Evolutionary conservation across 192 early-diverging fungal species (phyloP), one percentile per base, ranked within the genome.

Genomic region (Haplosporangium gracile): DNA sequence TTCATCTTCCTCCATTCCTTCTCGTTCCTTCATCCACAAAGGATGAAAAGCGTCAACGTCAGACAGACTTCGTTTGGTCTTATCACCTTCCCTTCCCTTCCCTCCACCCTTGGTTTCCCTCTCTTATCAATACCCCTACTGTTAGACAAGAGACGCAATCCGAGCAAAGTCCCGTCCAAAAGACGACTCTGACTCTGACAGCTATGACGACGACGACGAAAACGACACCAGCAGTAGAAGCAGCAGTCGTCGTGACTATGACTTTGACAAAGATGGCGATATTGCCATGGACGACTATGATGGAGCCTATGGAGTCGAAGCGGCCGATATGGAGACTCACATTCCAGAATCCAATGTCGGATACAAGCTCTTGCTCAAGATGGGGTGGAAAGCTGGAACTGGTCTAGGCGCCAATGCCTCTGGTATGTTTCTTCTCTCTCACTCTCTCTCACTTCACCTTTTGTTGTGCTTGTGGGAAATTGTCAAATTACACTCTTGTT

Each of bases 321-420:
- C 87, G 36, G 88, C 90, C 9, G 88, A 88, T 26, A 94, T 95
- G 94, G 90, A 92, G 49, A 85, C 75, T 10, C 94, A 91, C 45
- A 90, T 95, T 9, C 92, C 94, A 42, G 86, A 75, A 24, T 75
- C 77, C 43, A 96, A 96, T 78, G 76, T 91, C 8, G 95, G 95
- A 7, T 96, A 92, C 79, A 70, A 88, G 47, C 82, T 96, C n/a
- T 76, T 95, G 29, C 81, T 91, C 65, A 94, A 94, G 78, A 93
- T 96, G 92, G 95, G 95, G 0, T 96, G 95, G 95, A 87, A 80
- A 72, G 88, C 81, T 26, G 94, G 94, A 10, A 88, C 78, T 51
- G 94, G 95, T 39, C 80, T 96, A 4, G 95, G 95, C 36, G 73
- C 70, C 15, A 77, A 74, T 74, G 79, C 84, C 32, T 45, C 93